Evolutionary conservation across 2,329 filamentous ascomycete species (phyloP).

Genomic region (Colletotrichum tabaci): DNA sequence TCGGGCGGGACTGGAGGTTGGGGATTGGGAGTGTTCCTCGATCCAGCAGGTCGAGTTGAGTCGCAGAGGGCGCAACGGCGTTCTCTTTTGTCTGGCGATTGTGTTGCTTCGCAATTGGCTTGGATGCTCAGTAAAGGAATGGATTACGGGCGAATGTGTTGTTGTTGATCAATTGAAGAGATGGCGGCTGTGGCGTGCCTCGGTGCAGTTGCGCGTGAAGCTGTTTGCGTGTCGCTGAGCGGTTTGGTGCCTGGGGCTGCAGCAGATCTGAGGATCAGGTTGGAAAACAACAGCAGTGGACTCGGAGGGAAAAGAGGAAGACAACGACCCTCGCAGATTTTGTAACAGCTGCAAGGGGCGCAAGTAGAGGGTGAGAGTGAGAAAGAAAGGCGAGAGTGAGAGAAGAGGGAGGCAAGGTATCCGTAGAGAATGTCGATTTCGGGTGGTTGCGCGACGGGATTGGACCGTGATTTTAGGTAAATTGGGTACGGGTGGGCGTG

Average conservation of each 20-base stretch:
- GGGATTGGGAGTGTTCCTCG: slow-evolving; percentile 1
- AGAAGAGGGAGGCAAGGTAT: slow-evolving; percentile 15
- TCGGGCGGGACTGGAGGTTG: slow-evolving; percentile 10
- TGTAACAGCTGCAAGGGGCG: slow-evolving; percentile 34
- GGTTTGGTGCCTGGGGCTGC: slow-evolving; percentile 11
- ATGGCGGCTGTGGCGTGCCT: slow-evolving; percentile 24
- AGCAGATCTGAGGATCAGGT: slow-evolving; percentile 24
- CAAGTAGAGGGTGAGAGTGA: slow-evolving; percentile 5
- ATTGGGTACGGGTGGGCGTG: slow-evolving; percentile 34
- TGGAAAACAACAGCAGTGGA: slow-evolving; percentile 18
- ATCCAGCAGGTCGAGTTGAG: not conserved
- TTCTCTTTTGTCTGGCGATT: not conserved
- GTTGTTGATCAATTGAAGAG: not conserved
- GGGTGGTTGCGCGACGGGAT: slow-evolving; percentile 36
- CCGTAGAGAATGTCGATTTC: slow-evolving; percentile 35
- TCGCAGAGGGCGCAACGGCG: not conserved
- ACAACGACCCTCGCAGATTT: slow-evolving; percentile 23
- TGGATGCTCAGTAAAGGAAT: not conserved
- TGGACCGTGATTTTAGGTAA: slow-evolving; percentile 41
- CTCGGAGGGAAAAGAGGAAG: slow-evolving; percentile 29
- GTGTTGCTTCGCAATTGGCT: not conserved
- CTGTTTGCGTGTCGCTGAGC: not conserved
- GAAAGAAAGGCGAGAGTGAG: slow-evolving; percentile 14
- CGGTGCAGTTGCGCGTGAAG: not conserved
- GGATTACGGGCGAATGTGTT: not conserved